Evolutionary conservation across 2,329 filamentous ascomycete species (phyloP).

Genomic region (Alternaria rosae): DNA sequence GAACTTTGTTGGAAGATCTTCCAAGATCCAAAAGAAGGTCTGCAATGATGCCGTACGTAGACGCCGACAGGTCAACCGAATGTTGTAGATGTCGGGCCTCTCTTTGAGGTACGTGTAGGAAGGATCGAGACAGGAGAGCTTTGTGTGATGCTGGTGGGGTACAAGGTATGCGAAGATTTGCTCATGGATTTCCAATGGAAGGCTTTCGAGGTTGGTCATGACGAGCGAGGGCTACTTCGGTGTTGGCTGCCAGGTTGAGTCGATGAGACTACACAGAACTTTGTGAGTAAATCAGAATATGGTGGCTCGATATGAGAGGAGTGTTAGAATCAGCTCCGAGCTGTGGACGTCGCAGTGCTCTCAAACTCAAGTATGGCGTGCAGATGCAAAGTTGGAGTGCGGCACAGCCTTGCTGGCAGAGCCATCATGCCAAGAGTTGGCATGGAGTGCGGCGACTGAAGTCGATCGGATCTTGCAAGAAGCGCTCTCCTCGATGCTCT

Average conservation of each 20-base stretch:
- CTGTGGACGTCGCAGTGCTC: neutral
- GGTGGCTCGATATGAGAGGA: neutral
- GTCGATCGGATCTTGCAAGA: neutral
- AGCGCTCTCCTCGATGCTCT: neutral
- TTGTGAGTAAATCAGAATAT: neutral
- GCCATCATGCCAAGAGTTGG: neutral
- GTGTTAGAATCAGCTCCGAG: neutral
- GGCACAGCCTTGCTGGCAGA: neutral
- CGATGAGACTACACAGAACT: neutral
- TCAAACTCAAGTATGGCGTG: neutral
- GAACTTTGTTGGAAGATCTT: neutral
- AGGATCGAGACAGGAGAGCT: neutral
- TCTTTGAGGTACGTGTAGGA: too few species aligned
- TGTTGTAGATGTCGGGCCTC: neutral
- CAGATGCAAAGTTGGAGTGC: neutral
- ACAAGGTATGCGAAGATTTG: neutral
- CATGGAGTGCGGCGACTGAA: neutral
- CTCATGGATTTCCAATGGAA: neutral
- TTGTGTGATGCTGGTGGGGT: neutral
- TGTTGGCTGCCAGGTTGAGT: neutral
- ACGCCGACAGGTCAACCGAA: neutral
- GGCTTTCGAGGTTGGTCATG: neutral
- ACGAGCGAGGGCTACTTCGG: neutral
- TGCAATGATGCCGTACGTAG: neutral
- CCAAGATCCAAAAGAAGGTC: neutral